Evolutionary conservation across 2,329 filamentous ascomycete species (phyloP).

Genomic region (Exophiala viscosa): DNA sequence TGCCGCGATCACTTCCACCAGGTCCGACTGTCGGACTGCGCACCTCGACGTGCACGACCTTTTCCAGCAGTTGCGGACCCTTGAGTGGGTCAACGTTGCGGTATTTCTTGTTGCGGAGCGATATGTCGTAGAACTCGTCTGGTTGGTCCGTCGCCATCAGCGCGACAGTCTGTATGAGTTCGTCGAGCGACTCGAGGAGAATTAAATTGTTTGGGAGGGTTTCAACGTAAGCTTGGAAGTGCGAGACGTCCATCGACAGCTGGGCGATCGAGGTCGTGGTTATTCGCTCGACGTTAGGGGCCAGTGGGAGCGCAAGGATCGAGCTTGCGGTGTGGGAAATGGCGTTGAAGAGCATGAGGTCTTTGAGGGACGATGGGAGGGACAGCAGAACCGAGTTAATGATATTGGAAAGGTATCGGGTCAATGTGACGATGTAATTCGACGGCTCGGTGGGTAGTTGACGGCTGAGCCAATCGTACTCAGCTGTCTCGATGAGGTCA

Average conservation of each 20-base stretch:
- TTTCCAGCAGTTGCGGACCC: slow-evolving; percentile 85
- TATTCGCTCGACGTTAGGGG: slow-evolving; percentile 75
- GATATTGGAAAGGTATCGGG: slow-evolving; percentile 87
- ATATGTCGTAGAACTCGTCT: slow-evolving; percentile 96
- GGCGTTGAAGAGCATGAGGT: slow-evolving; percentile 96
- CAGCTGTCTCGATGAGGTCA: slow-evolving; percentile 91
- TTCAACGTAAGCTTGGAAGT: slow-evolving; percentile 81
- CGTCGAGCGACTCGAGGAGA: slow-evolving; percentile 82
- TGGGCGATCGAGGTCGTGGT: slow-evolving; percentile 80
- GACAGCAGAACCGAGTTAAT: slow-evolving; percentile 93
- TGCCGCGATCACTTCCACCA: slow-evolving; percentile 1
- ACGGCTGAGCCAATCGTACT: slow-evolving; percentile 81
- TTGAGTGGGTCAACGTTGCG: slow-evolving; percentile 88
- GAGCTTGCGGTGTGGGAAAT: slow-evolving; percentile 84
- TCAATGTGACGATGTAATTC: slow-evolving; percentile 93
- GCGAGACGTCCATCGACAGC: slow-evolving; percentile 76
- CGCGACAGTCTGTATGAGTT: slow-evolving; percentile 86
- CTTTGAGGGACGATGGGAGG: slow-evolving; percentile 92
- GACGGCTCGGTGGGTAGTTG: slow-evolving; percentile 68
- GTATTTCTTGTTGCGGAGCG: slow-evolving; percentile 86
- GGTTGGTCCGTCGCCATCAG: slow-evolving; percentile 83
- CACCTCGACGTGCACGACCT: slow-evolving; percentile 45
- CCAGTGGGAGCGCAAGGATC: slow-evolving; percentile 70
- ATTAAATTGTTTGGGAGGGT: slow-evolving; percentile 77
- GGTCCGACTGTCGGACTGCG: slow-evolving; percentile 6